Evolutionary conservation across 2,329 filamentous ascomycete species (phyloP).

Genomic region (Microdochium nivale): DNA sequence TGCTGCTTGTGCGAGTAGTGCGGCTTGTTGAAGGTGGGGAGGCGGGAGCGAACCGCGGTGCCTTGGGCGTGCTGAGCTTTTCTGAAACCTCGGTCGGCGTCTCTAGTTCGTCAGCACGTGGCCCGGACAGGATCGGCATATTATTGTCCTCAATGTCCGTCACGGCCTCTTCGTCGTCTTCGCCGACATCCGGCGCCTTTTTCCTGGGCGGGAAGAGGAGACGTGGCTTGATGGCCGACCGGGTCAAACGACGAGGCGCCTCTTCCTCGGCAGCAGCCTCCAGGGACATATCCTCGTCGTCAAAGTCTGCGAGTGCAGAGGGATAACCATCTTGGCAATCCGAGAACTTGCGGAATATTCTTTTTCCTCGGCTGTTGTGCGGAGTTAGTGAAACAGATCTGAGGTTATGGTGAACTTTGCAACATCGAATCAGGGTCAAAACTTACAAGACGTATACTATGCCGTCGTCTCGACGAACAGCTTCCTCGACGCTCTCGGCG

Average conservation of each 20-base stretch:
- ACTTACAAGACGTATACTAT: conserved; percentile 73
- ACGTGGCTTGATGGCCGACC: conserved; percentile 63
- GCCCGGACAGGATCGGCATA: conserved; percentile 23
- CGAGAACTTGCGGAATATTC: conserved; percentile 62
- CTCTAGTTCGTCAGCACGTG: conserved; percentile 14
- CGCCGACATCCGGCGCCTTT: conserved; percentile 31
- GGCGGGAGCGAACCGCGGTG: conserved; percentile 45
- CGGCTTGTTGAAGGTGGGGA: conserved; percentile 56
- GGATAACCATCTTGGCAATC: conserved; percentile 26
- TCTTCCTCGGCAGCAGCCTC: conserved; percentile 19
- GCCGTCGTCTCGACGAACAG: conserved; percentile 58
- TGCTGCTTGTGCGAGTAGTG: conserved; percentile 47
- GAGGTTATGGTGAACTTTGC: conserved; percentile 2
- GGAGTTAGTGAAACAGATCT: conserved; percentile 14
- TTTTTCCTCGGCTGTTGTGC: conserved; percentile 62
- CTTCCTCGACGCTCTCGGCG: conserved; percentile 51
- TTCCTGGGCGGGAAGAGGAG: conserved; percentile 57
- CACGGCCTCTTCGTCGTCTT: conserved; percentile 50
- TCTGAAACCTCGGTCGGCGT: conserved; percentile 29
- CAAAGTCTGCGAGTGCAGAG: conserved; percentile 23
- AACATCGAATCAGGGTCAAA: conserved; percentile 2
- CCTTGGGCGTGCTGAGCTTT: conserved; percentile 40
- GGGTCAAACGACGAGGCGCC: conserved; percentile 43
- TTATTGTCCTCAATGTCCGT: conserved; percentile 49
- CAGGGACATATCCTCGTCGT: conserved; percentile 14